A percentile compares a stretch with the other conserved stretches of the same genome.
Evolutionary conservation across 106 monocot genomes (phyloP).

Genomic region (Dendrobium officinale): DNA sequence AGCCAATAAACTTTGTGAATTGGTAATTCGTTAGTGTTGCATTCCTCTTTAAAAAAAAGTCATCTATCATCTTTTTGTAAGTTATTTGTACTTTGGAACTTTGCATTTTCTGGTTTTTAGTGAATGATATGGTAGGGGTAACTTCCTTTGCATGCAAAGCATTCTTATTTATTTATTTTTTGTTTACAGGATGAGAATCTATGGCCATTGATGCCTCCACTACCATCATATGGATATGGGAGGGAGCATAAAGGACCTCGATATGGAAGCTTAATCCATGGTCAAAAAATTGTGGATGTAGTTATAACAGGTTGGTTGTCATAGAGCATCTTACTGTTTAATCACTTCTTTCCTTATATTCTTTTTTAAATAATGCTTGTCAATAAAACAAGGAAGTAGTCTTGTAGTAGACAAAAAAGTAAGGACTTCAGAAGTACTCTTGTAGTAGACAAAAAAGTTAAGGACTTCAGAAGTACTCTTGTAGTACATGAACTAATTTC

Average conservation of each 20-base stretch:
- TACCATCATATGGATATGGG: conserved; percentile 77
- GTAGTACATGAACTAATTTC: neutral
- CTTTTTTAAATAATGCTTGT: neutral
- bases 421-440: neutral
- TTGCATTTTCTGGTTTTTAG: neutral
- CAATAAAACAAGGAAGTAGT: neutral
- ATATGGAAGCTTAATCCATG: conserved; percentile 74
- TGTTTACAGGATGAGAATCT: conserved; percentile 43
- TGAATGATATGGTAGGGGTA: neutral
- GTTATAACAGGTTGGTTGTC: conserved; percentile 61
- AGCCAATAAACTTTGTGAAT: neutral
- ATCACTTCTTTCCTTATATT: neutral
- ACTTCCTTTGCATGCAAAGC: neutral
- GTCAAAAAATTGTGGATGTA: conserved; percentile 61
- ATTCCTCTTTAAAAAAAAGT: neutral
- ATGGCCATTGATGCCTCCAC: conserved; percentile 70
- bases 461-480: neutral
- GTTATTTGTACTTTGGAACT: conserved; percentile 1
- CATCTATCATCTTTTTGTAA: neutral
- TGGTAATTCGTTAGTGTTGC: neutral
- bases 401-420: neutral
- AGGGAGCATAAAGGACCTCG: conserved; percentile 65
- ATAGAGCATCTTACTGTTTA: neutral
- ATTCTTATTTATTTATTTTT: neutral
- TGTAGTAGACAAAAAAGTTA: neutral